Base-by-base conservation (phyloP, 2,329 filamentous ascomycete species). In the Clarireedia monteithiana region DNA sequence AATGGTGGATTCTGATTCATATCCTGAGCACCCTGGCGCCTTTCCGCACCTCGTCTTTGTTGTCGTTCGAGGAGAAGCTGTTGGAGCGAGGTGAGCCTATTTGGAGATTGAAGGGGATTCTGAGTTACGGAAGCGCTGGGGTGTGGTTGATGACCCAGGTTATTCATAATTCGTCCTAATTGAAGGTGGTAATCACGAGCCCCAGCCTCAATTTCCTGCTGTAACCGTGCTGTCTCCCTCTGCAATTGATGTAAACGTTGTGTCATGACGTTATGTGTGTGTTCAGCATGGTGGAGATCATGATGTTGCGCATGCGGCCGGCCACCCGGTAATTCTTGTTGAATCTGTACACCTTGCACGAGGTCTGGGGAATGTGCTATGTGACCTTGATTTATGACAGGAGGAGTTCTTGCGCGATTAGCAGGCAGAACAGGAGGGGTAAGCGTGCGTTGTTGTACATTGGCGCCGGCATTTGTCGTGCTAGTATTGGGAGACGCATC, bases 171-270 rank as follows among this genome's bases (percentile, higher is more conserved):
- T 27, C 44, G 42, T 26, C 42, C 45, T 6, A 53, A 46, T 24
- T 23, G 52, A 36, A 45, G 39, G 27, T 44, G 45, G 26, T 42
- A 55, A n/a, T n/a, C 53, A 23, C 53, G 36, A 56, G 53, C 23
- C 53, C 51, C 51, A 58, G 60, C 39, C 58, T 58, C 47, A 56
- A 67, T 61, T 69, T 73, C 53, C 70, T 69, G 50, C 72, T 69
- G 54, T 69, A 75, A 50, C 69, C 73, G 40, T 70, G 70, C 70
- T 6, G 74, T 73, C 52, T 79, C 76, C 27, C 73, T 70, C 58
- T 77, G 76, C n/a, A 77, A 65, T 46, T 75, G 75, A 23, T 68
- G 73, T 58, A 79, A 64, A 67, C 77, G 76, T 46, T 74, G 72
- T 23, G 71, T 71, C 50, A 64, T 62, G 10, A 63, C 36, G 51